Conservation (phyloP, 192 early-diverging fungal genomes). For the Allomyces macrogynus region DNA sequence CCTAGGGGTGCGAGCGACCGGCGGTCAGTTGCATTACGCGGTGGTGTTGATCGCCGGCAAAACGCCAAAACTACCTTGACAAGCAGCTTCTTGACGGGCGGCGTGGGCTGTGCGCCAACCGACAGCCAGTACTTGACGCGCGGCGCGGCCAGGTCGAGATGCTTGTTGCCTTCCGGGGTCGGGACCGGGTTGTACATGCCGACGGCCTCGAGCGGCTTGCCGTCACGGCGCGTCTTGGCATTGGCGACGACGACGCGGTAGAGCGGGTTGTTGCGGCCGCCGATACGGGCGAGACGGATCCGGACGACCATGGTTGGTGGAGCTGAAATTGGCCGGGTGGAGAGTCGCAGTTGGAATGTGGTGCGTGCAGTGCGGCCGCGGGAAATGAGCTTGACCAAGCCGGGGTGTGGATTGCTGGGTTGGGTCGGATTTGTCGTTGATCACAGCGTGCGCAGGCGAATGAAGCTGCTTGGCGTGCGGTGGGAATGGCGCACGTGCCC, state of each 20-base stretch:
- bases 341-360: no score
- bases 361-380: no score
- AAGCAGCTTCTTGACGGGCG: slow-evolving; percentile 68
- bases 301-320: slow-evolving; percentile 45
- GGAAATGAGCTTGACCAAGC: no score
- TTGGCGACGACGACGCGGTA: slow-evolving; percentile 91
- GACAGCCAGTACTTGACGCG: slow-evolving; percentile 94
- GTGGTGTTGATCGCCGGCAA: background rate
- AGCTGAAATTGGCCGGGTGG: no score
- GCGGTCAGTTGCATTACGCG: no score
- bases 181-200: slow-evolving; percentile 83
- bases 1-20: no score
- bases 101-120: slow-evolving; percentile 88
- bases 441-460: no score
- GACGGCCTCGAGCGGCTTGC: slow-evolving; percentile 76
- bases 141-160: slow-evolving; percentile 63
- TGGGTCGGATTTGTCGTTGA: no score
- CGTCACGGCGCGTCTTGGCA: slow-evolving; percentile 50
- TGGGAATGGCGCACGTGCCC: no score
- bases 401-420: no score
- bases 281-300: slow-evolving; percentile 79
- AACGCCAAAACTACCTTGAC: slow-evolving; percentile 35
- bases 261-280: slow-evolving; percentile 67
- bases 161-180: slow-evolving; percentile 47
- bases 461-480: no score